Conservation (phyloP, 495 filamentous ascomycete genomes). For the Aspergillus heteromorphus region DNA sequence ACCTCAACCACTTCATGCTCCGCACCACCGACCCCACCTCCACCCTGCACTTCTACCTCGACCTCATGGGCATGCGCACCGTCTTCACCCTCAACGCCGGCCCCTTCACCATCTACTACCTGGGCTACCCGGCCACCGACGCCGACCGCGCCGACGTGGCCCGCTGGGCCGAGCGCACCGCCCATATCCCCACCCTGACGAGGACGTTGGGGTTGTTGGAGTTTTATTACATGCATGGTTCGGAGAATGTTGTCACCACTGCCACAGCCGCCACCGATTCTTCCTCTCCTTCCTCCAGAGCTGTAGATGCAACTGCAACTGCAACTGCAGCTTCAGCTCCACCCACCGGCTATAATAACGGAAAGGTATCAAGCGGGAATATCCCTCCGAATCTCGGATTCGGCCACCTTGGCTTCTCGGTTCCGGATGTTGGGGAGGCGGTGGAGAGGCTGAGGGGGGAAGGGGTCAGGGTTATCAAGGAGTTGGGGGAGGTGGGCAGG, state of each 20-base stretch:
- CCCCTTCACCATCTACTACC: constrained; percentile 40
- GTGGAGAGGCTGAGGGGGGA: constrained; percentile 25
- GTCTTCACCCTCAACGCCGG: constrained; percentile 44
- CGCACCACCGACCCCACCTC: constrained; percentile 33
- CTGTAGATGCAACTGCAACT: too few relatives aligned
- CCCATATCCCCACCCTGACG: constrained; percentile 22
- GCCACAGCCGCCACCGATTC: too few relatives aligned
- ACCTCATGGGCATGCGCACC: constrained; percentile 44
- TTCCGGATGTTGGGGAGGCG: constrained; percentile 28
- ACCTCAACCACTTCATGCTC: constrained; percentile 43
- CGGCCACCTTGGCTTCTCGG: constrained; percentile 37
- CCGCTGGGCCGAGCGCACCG: constrained; percentile 23
- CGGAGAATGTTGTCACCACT: too few relatives aligned
- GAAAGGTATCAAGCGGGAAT: constrained; percentile 26
- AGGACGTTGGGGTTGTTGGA: constrained; percentile 31
- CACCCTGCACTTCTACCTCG: constrained; percentile 41
- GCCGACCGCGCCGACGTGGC: constrained; percentile 16
- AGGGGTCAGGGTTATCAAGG: constrained; percentile 34
- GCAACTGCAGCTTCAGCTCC: too few relatives aligned
- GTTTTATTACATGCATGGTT: constrained; percentile 32
- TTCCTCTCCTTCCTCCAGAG: too few relatives aligned
- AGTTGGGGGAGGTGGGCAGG: constrained; percentile 25
- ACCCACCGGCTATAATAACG: too few relatives aligned
- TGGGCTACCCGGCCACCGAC: constrained; percentile 31
- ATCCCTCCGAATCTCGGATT: constrained; percentile 32